Conservation (phyloP, 1,284 basidiomycete genomes). For the Boletellus deceptivus region DNA sequence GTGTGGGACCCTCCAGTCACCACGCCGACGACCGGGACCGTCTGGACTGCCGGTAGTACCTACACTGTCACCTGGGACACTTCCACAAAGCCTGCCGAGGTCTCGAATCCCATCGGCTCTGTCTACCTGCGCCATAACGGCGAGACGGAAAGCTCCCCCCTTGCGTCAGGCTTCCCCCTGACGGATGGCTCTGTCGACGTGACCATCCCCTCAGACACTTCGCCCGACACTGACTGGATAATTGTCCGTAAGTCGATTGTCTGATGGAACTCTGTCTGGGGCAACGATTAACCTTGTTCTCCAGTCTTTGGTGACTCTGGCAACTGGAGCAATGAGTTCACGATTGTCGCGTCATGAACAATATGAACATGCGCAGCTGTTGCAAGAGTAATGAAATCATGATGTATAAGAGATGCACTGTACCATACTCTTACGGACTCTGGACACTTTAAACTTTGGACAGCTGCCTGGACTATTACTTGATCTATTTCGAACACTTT, state of each 20-base stretch:
- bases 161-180: slow-evolving; percentile 44
- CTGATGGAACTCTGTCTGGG: background rate
- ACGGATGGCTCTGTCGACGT: slow-evolving; percentile 37
- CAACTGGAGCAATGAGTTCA: slow-evolving; percentile 41
- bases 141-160: slow-evolving; percentile 26
- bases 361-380: slow-evolving; percentile 6
- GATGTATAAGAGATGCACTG: slow-evolving; percentile 7
- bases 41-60: slow-evolving; percentile 42
- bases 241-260: slow-evolving; percentile 40
- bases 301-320: slow-evolving; percentile 55
- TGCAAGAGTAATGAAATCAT: slow-evolving; percentile 15
- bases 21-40: slow-evolving; percentile 36
- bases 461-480: background rate
- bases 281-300: background rate
- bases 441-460: background rate
- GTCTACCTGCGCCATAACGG: slow-evolving; percentile 41
- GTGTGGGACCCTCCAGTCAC: slow-evolving; percentile 47
- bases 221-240: slow-evolving; percentile 33
- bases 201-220: slow-evolving; percentile 37
- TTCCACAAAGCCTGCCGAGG: slow-evolving; percentile 38
- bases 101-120: slow-evolving; percentile 45
- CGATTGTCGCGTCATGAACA: slow-evolving; percentile 32
- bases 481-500: background rate
- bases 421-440: slow-evolving; percentile 13
- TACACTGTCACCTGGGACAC: slow-evolving; percentile 50